Evolutionary conservation across 805 yeast genomes (phyloP), one percentile per base, ranked within the genome.

Genomic region (Candida pseudofarinosa): DNA sequence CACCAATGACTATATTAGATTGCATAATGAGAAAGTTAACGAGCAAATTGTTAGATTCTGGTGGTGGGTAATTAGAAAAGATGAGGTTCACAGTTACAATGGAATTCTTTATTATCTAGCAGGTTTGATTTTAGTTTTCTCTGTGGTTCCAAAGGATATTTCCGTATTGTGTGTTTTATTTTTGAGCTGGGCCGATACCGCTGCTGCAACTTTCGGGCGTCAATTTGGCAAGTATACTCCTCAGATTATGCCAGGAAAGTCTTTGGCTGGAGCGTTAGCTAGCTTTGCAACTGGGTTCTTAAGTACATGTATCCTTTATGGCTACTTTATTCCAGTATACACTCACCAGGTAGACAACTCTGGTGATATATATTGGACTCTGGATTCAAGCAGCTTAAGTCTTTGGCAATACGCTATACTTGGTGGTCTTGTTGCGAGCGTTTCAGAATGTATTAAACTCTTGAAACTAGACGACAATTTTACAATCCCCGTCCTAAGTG

Each of bases 171-270:
- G 95, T 17, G 80, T 89, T 3, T 71, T 89, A 50, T 69, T 91
- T 39, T 75, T 93, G 48, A 86, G 97, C 57, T 93, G 98, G 98
- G 89, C 96, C 4, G 99, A 93, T 59, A 88, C 98, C 7, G 91
- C 97, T 2, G 99, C 99, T 2, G 88, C 97, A 3, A 88, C 97
- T 0, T 66, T 90, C 56, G 99, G 99, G 33, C 76, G 99, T 51
- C 77, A 77, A 42, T 91, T 68, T 60, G 98, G 98, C 6, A 76
- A 85, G 54, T 74, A 83, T 49, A 88, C 97, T 5, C 95, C 95
- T 33, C 81, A 83, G 56, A 62, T 91, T 16, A 74, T 84, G 4
- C 71, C 76, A 47, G 79, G 80, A 48, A 93, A 93, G 63, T 85
- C 96, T 2, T 68, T 93, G 37, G 96, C 97, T 1, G 99, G 99